A percentile compares a stretch with the other conserved stretches of the same genome.
Conservation (phyloP, 1,139 yeast genomes). For the Candida labiduridarum region DNA sequence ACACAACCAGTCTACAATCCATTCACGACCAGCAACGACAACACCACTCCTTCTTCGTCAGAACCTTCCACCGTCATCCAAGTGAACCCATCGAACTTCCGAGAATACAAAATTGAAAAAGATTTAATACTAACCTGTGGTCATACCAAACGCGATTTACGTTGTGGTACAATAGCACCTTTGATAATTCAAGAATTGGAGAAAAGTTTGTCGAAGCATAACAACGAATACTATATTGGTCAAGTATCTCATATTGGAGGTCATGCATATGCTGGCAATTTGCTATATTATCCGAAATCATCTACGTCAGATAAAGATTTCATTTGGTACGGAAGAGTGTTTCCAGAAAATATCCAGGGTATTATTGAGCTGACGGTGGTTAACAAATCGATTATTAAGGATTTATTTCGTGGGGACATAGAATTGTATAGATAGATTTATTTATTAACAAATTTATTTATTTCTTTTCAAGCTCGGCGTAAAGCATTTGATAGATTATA, state of each 20-base stretch:
- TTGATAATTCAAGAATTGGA: conserved; percentile 52
- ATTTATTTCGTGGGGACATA: conserved; percentile 53
- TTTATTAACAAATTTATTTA: too few relatives aligned
- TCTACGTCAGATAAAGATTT: conserved; percentile 31
- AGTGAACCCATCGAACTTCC: conserved; percentile 15
- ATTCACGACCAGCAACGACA: conserved; percentile 19
- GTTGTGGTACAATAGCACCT: conserved; percentile 73
- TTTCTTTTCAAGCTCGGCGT: too few relatives aligned
- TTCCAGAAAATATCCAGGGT: conserved; percentile 67
- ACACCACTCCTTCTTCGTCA: neutral
- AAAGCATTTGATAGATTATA: too few relatives aligned
- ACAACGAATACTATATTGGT: conserved; percentile 47
- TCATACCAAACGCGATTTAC: conserved; percentile 58
- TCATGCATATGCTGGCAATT: conserved; percentile 78
- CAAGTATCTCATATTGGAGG: conserved; percentile 74
- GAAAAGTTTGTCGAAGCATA: conserved; percentile 28
- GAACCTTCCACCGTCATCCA: neutral
- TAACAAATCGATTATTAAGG: conserved; percentile 50
- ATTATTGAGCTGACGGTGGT: conserved; percentile 56
- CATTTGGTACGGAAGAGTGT: conserved; percentile 74
- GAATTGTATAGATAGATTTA: conserved; percentile 1
- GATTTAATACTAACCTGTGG: conserved; percentile 62
- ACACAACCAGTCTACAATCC: conserved; percentile 33
- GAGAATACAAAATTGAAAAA: conserved; percentile 22
- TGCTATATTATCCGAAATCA: conserved; percentile 51